phyloP scores from a whole-genome alignment of 1,284 basidiomycete genomes.

The Trichosporon coremiiforme region DNA sequence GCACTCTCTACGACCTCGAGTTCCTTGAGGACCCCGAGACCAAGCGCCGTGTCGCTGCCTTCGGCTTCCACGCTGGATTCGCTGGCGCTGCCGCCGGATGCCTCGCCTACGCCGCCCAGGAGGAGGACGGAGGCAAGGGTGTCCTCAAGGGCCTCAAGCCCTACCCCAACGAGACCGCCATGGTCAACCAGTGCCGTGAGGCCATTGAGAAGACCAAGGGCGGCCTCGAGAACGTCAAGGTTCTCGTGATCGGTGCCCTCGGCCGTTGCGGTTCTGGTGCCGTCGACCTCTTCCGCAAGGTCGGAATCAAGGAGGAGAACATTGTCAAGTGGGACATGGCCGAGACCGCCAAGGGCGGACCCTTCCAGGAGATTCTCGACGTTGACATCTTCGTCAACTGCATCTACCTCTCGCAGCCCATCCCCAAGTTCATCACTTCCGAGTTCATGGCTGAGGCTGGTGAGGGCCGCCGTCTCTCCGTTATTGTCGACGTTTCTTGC shows the following conservation, averaged over 20 bases:
- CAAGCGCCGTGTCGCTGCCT: conserved; percentile 88
- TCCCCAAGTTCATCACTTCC: conserved; percentile 82
- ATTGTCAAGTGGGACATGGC: conserved; percentile 98
- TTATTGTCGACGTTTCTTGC: conserved; percentile 97
- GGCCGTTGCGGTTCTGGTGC: conserved; percentile 97
- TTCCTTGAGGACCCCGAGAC: conserved; percentile 86
- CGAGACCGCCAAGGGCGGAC: conserved; percentile 96
- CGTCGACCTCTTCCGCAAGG: conserved; percentile 90
- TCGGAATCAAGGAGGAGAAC: conserved; percentile 85
- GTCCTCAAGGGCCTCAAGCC: conserved; percentile 72
- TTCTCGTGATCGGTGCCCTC: conserved; percentile 92
- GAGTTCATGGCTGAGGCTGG: conserved; percentile 77
- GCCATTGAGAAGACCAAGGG: conserved; percentile 65
- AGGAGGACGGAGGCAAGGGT: conserved; percentile 62
- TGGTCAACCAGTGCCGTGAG: conserved; percentile 72
- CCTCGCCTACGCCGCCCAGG: conserved; percentile 75
- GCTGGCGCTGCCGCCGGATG: conserved; percentile 94
- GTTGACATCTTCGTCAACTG: conserved; percentile 99
- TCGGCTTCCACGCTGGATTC: conserved; percentile 98
- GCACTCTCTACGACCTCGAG: conserved; percentile 94
- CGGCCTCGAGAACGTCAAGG: conserved; percentile 73
- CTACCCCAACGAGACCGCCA: conserved; percentile 75
- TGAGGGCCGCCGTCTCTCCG: conserved; percentile 67
- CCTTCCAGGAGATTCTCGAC: conserved; percentile 92
- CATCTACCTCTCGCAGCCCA: conserved; percentile 90